Evolutionary conservation across 768 basidiomycete genomes (phyloP).

Genomic region (Boletus rufocinnamomeus): DNA sequence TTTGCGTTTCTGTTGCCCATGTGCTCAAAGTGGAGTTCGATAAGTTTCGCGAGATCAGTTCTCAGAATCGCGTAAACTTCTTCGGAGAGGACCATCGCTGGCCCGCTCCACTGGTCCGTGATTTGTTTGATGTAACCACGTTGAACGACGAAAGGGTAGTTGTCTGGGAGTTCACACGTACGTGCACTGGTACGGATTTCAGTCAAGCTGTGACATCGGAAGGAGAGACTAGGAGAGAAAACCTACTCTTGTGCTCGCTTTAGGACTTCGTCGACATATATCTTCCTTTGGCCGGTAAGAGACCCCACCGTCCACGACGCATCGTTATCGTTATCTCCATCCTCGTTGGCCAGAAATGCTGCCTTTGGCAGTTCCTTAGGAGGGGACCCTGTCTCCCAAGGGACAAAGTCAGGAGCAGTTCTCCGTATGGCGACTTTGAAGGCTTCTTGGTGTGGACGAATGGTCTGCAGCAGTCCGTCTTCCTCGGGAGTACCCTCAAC

Average conservation of each 20-base stretch:
- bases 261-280: no score
- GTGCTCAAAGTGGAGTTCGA: slow-evolving; percentile 50
- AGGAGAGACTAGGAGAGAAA: not conserved
- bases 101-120: slow-evolving; percentile 49
- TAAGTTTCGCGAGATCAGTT: slow-evolving; percentile 43
- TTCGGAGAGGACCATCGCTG: slow-evolving; percentile 47
- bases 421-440: slow-evolving; percentile 45
- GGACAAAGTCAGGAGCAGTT: slow-evolving; percentile 61
- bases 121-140: slow-evolving; percentile 48
- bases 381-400: slow-evolving; percentile 37
- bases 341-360: no score
- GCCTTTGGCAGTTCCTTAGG: slow-evolving; percentile 7
- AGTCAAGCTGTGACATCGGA: not conserved
- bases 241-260: slow-evolving; percentile 52
- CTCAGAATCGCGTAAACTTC: no score
- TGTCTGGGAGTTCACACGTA: slow-evolving; percentile 69
- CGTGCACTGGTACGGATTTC: slow-evolving; percentile 48
- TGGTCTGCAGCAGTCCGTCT: no score
- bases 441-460: no score
- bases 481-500: no score
- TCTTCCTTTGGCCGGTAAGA: no score
- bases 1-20: no score
- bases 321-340: no score
- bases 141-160: slow-evolving; percentile 65
- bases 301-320: no score